Evolutionary conservation across 345 rosid genomes (phyloP), one percentile per base, ranked within the genome.

Genomic region (Boechera divaricarpa): DNA sequence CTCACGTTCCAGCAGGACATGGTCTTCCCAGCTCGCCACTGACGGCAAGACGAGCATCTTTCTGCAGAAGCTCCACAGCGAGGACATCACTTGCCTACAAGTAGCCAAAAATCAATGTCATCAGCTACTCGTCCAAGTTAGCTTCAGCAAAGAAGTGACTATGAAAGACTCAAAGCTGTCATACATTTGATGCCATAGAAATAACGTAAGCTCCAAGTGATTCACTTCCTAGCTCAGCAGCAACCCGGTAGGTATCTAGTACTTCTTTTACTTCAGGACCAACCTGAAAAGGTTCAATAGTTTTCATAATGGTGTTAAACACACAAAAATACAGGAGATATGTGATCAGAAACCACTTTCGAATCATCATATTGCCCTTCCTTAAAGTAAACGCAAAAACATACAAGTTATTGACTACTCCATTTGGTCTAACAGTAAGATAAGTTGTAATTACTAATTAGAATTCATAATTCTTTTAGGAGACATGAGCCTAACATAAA

Each of bases 141-240:
- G 68, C 49, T 28, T 60, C 51, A 72, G 76, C 16, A 21, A 60
- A 60, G 28, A 72, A 29, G 29, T 60, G 28, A 47, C 16, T 48
- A 24, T 38, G 5, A 62, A 63, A 39, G 12, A 51, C 53, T 63
- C 32, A 51, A 73, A 63, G 32, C 63, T 63, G 7, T 12, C 80
- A 70, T 89, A 93, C 98, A 85, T 94, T 87, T 77, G 98, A 95
- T 76, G 99, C 98, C 99, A 95, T 92, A 26, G 99, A 95, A 77
- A 95, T 95, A 74, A 95, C 94, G 77, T 95, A 95, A 72, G 99
- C 99, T 73, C 99, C 99, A 73, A 95, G 96, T 36, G 94, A 89
- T 75, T 92, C 97, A 73, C 87, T 89, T 74, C 98, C 98, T 49
- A 89, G 85, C 83, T 94, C 98, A 70, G 98, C 98, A 80, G 98